Conservation (phyloP, 441 rosid species). For the Oxalis stricta region DNA sequence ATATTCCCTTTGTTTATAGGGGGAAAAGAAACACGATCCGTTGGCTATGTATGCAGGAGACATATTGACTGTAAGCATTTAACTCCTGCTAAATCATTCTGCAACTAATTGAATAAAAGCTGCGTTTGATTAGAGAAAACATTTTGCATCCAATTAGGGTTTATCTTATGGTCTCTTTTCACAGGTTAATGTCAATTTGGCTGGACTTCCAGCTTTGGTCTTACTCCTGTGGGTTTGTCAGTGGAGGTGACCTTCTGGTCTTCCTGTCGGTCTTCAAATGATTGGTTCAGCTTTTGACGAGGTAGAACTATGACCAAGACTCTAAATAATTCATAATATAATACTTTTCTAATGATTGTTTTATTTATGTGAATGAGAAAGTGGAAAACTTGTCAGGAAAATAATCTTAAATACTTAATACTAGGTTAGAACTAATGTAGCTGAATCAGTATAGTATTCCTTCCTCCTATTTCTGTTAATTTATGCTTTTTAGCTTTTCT, state of each 20-base stretch:
- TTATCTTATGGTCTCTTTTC: constrained; percentile 7
- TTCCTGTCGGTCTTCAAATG: constrained; percentile 93
- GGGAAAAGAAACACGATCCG: constrained; percentile 85
- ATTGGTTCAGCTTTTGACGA: constrained; percentile 77
- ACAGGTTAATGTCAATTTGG: constrained; percentile 90
- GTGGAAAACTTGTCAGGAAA: no score
- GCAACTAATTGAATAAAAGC: no score
- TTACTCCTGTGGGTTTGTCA: constrained; percentile 82
- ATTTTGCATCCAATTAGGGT: background rate
- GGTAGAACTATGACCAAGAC: constrained; percentile 21
- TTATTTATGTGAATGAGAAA: background rate
- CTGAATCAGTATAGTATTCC: no score
- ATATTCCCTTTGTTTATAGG: constrained; percentile 22
- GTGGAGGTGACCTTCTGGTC: constrained; percentile 49
- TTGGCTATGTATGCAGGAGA: constrained; percentile 94
- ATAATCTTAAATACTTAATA: no score
- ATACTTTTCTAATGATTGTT: no score
- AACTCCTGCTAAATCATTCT: background rate
- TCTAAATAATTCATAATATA: background rate
- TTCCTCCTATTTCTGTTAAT: no score
- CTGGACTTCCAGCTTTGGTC: constrained; percentile 81
- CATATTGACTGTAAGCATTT: constrained; percentile 59
- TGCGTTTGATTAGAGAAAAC: no score
- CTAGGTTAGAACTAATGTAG: no score
- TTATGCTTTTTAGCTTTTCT: no score